Conservation (phyloP, 2,329 filamentous ascomycete species). For the Fusarium torulosum region DNA sequence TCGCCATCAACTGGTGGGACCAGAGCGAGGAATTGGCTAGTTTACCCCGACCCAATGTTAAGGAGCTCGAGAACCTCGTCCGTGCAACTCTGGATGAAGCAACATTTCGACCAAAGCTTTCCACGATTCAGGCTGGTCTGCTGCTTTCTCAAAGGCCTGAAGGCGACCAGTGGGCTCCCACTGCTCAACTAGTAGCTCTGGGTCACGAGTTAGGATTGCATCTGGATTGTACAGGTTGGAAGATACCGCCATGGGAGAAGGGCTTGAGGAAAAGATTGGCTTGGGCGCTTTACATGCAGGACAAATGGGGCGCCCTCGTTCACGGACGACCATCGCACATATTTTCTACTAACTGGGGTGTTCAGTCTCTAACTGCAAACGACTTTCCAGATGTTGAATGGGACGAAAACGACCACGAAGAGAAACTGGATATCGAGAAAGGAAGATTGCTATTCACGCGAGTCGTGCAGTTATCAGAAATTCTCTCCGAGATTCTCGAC, state of each 20-base stretch:
- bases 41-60: slow-evolving; percentile 77
- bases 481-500: slow-evolving; percentile 83
- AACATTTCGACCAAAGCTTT: slow-evolving; percentile 84
- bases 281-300: slow-evolving; percentile 94
- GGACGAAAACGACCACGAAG: slow-evolving; percentile 71
- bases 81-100: slow-evolving; percentile 79
- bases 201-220: slow-evolving; percentile 90
- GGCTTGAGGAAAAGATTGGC: slow-evolving; percentile 86
- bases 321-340: slow-evolving; percentile 88
- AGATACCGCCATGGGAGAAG: slow-evolving; percentile 88
- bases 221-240: slow-evolving; percentile 88
- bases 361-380: slow-evolving; percentile 71
- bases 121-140: slow-evolving; percentile 81
- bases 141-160: slow-evolving; percentile 80
- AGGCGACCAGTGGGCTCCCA: slow-evolving; percentile 85
- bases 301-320: slow-evolving; percentile 88
- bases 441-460: slow-evolving; percentile 79
- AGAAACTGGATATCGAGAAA: slow-evolving; percentile 73
- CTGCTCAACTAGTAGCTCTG: slow-evolving; percentile 87
- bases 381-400: slow-evolving; percentile 81
- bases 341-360: slow-evolving; percentile 79
- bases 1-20: slow-evolving; percentile 91
- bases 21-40: slow-evolving; percentile 75
- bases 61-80: slow-evolving; percentile 78
- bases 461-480: slow-evolving; percentile 80